Percentiles rank a stretch among this genome's conserved stretches.
phyloP scores from a whole-genome alignment of 768 basidiomycete genomes.

The Leccinum boreale region DNA sequence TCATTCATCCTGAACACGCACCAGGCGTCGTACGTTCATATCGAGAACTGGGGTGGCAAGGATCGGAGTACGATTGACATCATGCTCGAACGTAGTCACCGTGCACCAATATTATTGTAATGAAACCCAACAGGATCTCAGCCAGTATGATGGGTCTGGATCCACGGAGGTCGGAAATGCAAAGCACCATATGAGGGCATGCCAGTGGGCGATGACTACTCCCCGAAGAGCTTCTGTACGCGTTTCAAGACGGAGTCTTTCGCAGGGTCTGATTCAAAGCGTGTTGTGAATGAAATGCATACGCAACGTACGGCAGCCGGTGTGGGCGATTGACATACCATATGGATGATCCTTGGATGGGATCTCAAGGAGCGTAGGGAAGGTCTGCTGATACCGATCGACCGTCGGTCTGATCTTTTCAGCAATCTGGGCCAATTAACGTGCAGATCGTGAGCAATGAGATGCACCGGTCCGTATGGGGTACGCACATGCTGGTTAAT shows the following conservation, averaged over 20 bases:
- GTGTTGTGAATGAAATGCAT: conserved; percentile 17
- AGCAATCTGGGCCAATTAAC: conserved; percentile 62
- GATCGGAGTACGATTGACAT: conserved; percentile 9
- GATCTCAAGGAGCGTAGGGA: conserved; percentile 96
- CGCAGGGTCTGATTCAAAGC: conserved; percentile 59
- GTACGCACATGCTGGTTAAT: conserved; percentile 94
- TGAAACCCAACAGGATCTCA: conserved; percentile 24
- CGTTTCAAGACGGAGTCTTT: conserved; percentile 96
- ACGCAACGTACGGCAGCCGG: conserved; percentile 1
- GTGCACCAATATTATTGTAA: conserved; percentile 19
- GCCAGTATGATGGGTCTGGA: conserved; percentile 6
- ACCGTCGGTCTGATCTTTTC: conserved; percentile 96
- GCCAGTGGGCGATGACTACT: conserved; percentile 42
- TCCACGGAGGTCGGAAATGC: conserved; percentile 5
- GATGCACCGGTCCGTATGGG: not conserved
- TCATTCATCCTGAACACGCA: conserved; percentile 38
- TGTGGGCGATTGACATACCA: conserved; percentile 49
- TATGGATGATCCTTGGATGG: conserved; percentile 99
- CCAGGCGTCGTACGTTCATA: conserved; percentile 7
- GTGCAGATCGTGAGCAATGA: conserved; percentile 9
- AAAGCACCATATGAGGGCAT: conserved; percentile 6
- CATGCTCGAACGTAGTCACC: conserved; percentile 14
- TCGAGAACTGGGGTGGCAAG: conserved; percentile 9
- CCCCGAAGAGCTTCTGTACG: conserved; percentile 95
- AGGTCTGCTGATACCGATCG: conserved; percentile 92